Evolutionary conservation across 495 filamentous ascomycete genomes (phyloP).

Genomic region (Penicillium bialowiezense): DNA sequence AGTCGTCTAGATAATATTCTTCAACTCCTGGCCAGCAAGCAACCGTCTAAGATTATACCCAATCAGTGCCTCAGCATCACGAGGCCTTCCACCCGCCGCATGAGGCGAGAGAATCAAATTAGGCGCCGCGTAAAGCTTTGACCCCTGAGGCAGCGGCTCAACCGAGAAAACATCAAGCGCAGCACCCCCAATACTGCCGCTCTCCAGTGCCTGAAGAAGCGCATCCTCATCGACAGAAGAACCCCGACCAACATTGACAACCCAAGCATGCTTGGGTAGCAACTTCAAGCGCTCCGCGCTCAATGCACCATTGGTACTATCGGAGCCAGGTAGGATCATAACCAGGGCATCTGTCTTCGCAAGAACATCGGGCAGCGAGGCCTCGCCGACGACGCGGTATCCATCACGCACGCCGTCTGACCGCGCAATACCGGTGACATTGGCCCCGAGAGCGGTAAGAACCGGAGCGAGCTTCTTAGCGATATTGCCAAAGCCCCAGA

Average conservation of each 20-base stretch:
- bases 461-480: constrained; percentile 31
- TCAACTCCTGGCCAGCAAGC: constrained; percentile 50
- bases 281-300: constrained; percentile 25
- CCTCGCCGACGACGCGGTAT: constrained; percentile 45
- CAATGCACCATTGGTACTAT: constrained; percentile 21
- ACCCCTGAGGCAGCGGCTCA: constrained; percentile 47
- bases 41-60: constrained; percentile 51
- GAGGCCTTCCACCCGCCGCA: constrained; percentile 63
- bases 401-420: constrained; percentile 24
- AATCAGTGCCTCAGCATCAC: constrained; percentile 50
- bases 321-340: constrained; percentile 29
- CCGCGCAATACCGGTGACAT: constrained; percentile 26
- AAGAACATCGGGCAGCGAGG: constrained; percentile 20
- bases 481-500: constrained; percentile 36
- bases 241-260: constrained; percentile 70
- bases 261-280: constrained; percentile 54
- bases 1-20: constrained; percentile 44
- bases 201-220: constrained; percentile 60
- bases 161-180: constrained; percentile 66
- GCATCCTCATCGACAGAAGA: constrained; percentile 68
- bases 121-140: constrained; percentile 47
- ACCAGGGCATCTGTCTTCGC: constrained; percentile 28
- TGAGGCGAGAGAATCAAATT: constrained; percentile 62
- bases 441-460: constrained; percentile 21
- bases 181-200: constrained; percentile 46